Conservation (phyloP, 2,329 filamentous ascomycete genomes). For the Alternaria panax region DNA sequence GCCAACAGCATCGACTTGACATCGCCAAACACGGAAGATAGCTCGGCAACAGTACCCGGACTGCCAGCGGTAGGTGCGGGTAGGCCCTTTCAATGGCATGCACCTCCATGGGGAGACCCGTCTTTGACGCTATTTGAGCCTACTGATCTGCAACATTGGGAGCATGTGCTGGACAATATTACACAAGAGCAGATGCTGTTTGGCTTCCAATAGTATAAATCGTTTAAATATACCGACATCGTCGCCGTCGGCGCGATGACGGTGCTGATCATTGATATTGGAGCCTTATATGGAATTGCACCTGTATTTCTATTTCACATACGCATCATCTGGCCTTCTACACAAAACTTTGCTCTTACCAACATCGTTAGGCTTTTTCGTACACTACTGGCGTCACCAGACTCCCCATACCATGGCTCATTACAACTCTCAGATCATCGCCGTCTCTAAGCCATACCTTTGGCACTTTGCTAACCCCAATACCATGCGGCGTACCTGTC, state of each 20-base stretch:
- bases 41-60: not conserved
- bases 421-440: not conserved
- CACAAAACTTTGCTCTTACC: not conserved
- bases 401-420: not conserved
- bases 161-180: not conserved
- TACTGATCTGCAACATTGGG: not conserved
- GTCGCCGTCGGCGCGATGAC: no score
- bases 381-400: not conserved
- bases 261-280: no score
- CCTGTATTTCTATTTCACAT: no score
- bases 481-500: slow-evolving; percentile 55
- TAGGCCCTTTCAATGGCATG: not conserved
- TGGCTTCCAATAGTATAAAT: not conserved
- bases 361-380: not conserved
- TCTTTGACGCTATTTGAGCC: not conserved
- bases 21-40: not conserved
- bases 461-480: slow-evolving; percentile 31
- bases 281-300: no score
- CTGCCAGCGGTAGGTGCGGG: not conserved
- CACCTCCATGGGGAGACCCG: not conserved
- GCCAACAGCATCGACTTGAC: not conserved
- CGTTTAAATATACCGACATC: no score
- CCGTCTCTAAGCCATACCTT: not conserved
- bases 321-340: no score
- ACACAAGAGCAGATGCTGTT: not conserved